Percentiles rank a stretch among this genome's conserved stretches.
Evolutionary conservation across 1,139 yeast species (phyloP).

Genomic region (Magnusiomyces magnusii): DNA sequence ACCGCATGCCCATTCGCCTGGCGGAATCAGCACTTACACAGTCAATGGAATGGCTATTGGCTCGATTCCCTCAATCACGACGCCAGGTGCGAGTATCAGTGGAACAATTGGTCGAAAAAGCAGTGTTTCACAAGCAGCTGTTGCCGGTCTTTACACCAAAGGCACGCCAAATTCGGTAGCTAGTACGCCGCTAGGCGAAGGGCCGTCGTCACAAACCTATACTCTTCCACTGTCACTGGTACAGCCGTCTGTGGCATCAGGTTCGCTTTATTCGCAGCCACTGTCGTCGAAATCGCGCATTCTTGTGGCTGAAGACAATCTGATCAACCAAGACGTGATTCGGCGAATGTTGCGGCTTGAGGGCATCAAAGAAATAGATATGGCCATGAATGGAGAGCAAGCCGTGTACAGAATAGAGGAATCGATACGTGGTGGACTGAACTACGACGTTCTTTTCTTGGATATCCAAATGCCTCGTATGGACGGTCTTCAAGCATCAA

Average conservation of each 20-base stretch:
- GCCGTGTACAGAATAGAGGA: conserved; percentile 61
- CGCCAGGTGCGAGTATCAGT: background rate
- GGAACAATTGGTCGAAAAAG: background rate
- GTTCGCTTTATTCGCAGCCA: too few species aligned
- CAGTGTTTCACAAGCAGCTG: background rate
- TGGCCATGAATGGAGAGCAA: conserved; percentile 84
- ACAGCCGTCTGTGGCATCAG: too few species aligned
- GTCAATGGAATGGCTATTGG: background rate
- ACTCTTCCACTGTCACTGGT: too few species aligned
- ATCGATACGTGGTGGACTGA: conserved; percentile 36
- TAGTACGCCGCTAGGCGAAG: too few species aligned
- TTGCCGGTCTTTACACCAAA: too few species aligned
- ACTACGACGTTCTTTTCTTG: conserved; percentile 69
- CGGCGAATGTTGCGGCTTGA: conserved; percentile 75
- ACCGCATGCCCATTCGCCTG: background rate
- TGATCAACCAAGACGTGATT: conserved; percentile 86
- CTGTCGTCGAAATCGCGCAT: conserved; percentile 33
- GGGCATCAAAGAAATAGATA: conserved; percentile 59
- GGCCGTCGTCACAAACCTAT: background rate
- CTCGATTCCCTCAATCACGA: background rate
- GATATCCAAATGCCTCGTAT: conserved; percentile 95
- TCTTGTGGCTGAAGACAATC: conserved; percentile 91
- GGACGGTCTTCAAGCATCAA: conserved; percentile 81
- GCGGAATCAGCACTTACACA: background rate
- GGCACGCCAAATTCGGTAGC: too few species aligned